Evolutionary conservation across 164 flowering plant genomes (phyloP).

Genomic region (Dillenia turbinata): DNA sequence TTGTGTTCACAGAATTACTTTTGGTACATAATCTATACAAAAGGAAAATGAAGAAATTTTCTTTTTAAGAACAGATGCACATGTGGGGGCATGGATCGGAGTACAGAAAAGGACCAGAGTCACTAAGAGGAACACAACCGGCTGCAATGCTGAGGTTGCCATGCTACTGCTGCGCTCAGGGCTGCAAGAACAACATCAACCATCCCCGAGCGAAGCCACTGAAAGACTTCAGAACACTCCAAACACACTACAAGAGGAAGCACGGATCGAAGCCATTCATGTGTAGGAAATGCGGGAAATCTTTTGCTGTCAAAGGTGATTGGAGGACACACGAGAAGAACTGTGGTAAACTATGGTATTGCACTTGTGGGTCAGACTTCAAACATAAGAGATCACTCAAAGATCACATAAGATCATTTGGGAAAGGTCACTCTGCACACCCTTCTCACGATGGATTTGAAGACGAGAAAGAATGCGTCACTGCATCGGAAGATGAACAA

Average conservation of each 20-base stretch:
- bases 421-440: conserved; percentile 57
- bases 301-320: conserved; percentile 72
- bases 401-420: conserved; percentile 71
- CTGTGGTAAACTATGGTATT: conserved; percentile 77
- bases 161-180: conserved; percentile 73
- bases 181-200: conserved; percentile 85
- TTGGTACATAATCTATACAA: background rate
- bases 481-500: conserved; percentile 53
- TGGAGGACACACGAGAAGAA: conserved; percentile 89
- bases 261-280: conserved; percentile 63
- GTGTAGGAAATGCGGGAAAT: conserved; percentile 65
- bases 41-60: background rate
- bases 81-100: conserved; percentile 93
- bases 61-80: conserved; percentile 51
- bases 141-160: conserved; percentile 76
- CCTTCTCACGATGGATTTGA: conserved; percentile 49
- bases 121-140: conserved; percentile 72
- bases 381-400: conserved; percentile 81
- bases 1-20: no score
- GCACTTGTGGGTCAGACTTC: conserved; percentile 79
- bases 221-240: conserved; percentile 77
- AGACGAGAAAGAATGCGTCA: conserved; percentile 47
- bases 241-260: conserved; percentile 81
- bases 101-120: conserved; percentile 72
- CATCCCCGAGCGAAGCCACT: conserved; percentile 70